Conservation (phyloP, 2,329 filamentous ascomycete genomes). For the Fusarium sp. region DNA sequence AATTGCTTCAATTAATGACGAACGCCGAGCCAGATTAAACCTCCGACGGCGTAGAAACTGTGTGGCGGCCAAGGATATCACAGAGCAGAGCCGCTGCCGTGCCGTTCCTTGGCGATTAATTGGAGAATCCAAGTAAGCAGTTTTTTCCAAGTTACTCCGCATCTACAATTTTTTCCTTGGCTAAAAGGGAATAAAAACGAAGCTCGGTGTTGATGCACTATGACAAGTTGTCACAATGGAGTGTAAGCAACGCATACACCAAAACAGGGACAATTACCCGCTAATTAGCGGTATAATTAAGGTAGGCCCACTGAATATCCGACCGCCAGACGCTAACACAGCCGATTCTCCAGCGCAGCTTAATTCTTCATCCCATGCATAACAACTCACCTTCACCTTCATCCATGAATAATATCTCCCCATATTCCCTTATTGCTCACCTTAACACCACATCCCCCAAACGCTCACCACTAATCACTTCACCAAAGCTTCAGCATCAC, state of each 20-base stretch:
- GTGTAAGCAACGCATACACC: not conserved
- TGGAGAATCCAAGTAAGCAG: conserved; percentile 19
- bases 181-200: not conserved
- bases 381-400: not conserved
- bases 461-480: not conserved
- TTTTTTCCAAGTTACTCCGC: conserved; percentile 15
- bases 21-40: conserved; percentile 1
- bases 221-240: not conserved
- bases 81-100: conserved; percentile 7
- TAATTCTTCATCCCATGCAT: not conserved
- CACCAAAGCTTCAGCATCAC: not conserved
- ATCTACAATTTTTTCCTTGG: not conserved
- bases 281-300: conserved; percentile 3
- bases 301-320: conserved; percentile 14
- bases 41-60: not conserved
- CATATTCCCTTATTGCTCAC: not conserved
- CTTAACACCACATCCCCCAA: not conserved
- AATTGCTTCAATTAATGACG: not conserved
- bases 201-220: not conserved
- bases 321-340: not conserved
- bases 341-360: not conserved
- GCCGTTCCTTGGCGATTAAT: conserved; percentile 26
- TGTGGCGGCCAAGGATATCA: not conserved
- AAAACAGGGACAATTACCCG: not conserved
- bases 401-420: not conserved